These are phyloP conservation scores for Candolleomyces aberdarensis DNA, from an alignment of 768 basidiomycete species.

Conservation along the genomic window DNA sequence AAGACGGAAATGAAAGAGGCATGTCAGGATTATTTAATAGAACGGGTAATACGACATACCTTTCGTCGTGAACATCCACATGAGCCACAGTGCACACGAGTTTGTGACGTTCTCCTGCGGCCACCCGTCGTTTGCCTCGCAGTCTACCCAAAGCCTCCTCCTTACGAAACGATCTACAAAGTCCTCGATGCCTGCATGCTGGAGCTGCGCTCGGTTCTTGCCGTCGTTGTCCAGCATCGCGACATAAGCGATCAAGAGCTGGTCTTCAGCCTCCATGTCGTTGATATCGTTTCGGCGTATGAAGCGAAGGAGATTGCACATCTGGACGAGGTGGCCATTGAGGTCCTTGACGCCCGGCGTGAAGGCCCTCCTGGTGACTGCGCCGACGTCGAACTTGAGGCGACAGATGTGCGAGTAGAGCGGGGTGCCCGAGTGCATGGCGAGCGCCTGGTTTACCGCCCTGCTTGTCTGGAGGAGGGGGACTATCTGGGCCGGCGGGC, in stretches of 20 bases:
- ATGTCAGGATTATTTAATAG: not conserved
- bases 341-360: conserved; percentile 1
- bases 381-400: conserved; percentile 7
- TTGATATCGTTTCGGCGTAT: not conserved
- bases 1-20: conserved; percentile 3
- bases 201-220: conserved; percentile 56
- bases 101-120: conserved; percentile 48
- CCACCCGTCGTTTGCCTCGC: conserved; percentile 45
- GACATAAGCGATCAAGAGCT: conserved; percentile 31
- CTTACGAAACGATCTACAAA: conserved; percentile 47
- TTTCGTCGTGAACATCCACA: conserved; percentile 52
- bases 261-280: conserved; percentile 27
- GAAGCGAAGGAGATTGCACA: conserved; percentile 5
- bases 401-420: conserved; percentile 6
- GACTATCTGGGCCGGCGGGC: not conserved
- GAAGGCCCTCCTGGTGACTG: conserved; percentile 6
- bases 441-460: not conserved
- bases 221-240: conserved; percentile 70
- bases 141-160: conserved; percentile 40
- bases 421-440: conserved; percentile 2
- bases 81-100: conserved; percentile 56
- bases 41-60: not conserved
- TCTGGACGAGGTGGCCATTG: conserved; percentile 8
- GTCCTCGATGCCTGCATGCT: conserved; percentile 44
- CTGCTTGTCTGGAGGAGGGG: conserved; percentile 1